phyloP scores from a whole-genome alignment of 805 yeast species.

The Hanseniaspora clermontiae region DNA sequence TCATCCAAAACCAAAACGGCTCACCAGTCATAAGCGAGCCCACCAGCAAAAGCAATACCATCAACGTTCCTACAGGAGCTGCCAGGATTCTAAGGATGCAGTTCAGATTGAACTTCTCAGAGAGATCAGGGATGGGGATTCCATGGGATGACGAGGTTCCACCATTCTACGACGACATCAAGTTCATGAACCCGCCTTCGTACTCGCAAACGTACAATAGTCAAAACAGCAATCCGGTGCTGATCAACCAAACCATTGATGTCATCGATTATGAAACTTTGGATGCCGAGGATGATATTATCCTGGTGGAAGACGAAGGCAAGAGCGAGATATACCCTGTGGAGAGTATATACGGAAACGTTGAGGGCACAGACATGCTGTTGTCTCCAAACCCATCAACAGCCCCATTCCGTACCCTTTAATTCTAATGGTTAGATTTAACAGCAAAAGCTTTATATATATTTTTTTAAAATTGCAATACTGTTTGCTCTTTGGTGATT shows the following conservation, averaged over 20 bases:
- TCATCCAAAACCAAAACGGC: constrained; percentile 34
- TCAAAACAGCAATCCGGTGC: background rate
- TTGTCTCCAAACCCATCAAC: constrained; percentile 23
- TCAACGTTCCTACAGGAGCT: constrained; percentile 82
- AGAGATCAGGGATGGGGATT: constrained; percentile 87
- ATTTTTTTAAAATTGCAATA: no score
- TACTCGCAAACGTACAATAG: constrained; percentile 29
- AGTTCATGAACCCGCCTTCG: constrained; percentile 75
- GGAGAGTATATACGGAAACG: constrained; percentile 26
- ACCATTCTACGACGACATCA: constrained; percentile 80
- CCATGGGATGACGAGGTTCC: constrained; percentile 99
- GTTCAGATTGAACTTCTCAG: constrained; percentile 70
- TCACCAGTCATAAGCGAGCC: constrained; percentile 20
- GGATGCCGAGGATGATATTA: background rate
- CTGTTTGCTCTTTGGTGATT: no score
- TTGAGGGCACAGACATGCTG: constrained; percentile 19
- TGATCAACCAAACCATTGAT: background rate
- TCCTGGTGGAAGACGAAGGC: background rate
- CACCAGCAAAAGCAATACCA: constrained; percentile 15
- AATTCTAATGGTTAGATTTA: background rate
- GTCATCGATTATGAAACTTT: background rate
- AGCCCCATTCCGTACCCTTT: constrained; percentile 14
- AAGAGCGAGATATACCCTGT: constrained; percentile 18
- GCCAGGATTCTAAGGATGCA: constrained; percentile 94
- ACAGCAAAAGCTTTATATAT: background rate